Evolutionary conservation across 2,329 filamentous ascomycete species (phyloP).

Genomic region (Ramularia endophylla): DNA sequence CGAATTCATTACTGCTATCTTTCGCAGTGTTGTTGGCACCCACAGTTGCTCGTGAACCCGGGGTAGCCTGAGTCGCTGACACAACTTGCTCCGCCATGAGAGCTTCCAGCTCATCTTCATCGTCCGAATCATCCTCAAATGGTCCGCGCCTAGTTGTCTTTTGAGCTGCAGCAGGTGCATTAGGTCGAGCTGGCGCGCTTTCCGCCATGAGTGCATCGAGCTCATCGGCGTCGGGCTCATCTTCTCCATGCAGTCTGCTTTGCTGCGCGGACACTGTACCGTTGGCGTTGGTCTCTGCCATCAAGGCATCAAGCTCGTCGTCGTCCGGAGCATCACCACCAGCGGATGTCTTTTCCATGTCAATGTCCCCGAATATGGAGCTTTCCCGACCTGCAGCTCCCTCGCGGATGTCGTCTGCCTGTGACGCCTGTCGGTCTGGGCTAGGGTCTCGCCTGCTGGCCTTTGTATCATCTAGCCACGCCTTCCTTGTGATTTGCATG

Average conservation of each 20-base stretch:
- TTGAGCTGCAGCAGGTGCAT: not conserved
- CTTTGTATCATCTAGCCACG: conserved; percentile 76
- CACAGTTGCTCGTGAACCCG: too few species aligned
- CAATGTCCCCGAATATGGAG: conserved; percentile 1
- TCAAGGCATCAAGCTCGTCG: conserved; percentile 48
- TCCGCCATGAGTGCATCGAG: conserved; percentile 23
- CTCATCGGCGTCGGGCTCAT: conserved; percentile 22
- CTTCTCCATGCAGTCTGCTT: not conserved
- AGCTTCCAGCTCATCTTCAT: conserved; percentile 46
- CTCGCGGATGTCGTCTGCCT: conserved; percentile 5
- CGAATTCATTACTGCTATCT: conserved; percentile 39
- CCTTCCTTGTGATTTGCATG: conserved; percentile 66
- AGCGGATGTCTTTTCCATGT: not conserved
- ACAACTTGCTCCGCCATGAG: conserved; percentile 46
- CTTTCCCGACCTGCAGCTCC: conserved; percentile 5
- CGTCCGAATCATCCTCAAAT: conserved; percentile 41
- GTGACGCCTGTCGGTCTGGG: conserved; percentile 14
- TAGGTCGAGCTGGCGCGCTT: conserved; percentile 2
- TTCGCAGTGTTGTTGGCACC: not conserved
- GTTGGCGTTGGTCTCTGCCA: conserved; percentile 37
- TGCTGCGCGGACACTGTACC: not conserved
- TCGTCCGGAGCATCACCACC: conserved; percentile 41
- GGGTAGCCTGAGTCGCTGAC: not conserved
- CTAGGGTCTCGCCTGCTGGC: conserved; percentile 35
- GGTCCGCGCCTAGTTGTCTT: not conserved